Conservation (phyloP, 2,329 filamentous ascomycete species). For the Rhynchosporium secalis region DNA sequence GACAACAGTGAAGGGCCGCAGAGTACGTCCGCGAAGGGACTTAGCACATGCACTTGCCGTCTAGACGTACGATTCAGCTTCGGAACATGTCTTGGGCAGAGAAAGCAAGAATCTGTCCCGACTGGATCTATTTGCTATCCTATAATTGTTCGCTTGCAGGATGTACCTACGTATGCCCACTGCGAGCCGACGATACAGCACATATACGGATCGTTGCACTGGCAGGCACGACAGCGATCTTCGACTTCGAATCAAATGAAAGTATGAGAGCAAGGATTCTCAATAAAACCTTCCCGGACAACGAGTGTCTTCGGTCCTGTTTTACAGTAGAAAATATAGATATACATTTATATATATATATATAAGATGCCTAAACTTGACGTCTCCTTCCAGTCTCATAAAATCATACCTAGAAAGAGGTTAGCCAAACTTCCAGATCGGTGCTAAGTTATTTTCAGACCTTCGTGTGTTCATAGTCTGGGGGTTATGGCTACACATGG, state of each 20-base stretch:
- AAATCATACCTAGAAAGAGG: too few relatives aligned
- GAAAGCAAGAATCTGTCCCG: neutral
- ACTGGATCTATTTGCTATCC: neutral
- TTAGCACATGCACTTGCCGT: neutral
- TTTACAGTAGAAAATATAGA: too few relatives aligned
- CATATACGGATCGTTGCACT: neutral
- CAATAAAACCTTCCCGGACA: too few relatives aligned
- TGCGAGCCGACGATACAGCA: neutral
- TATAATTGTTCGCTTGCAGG: neutral
- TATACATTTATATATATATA: too few relatives aligned
- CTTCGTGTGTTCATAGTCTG: too few relatives aligned
- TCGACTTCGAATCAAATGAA: neutral
- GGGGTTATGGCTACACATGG: too few relatives aligned
- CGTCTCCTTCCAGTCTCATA: too few relatives aligned
- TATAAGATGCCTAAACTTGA: too few relatives aligned
- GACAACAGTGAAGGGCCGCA: neutral
- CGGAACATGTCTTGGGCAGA: neutral
- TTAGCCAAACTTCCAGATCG: too few relatives aligned
- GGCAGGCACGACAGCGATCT: neutral
- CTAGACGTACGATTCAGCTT: neutral
- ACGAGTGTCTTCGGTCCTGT: too few relatives aligned
- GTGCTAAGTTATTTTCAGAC: too few relatives aligned
- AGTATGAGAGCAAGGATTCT: too few relatives aligned
- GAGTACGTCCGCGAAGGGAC: neutral
- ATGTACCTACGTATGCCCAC: neutral